Evolutionary conservation across 768 basidiomycete species (phyloP).

Genomic region (Chalciporus pseudorubinellus): DNA sequence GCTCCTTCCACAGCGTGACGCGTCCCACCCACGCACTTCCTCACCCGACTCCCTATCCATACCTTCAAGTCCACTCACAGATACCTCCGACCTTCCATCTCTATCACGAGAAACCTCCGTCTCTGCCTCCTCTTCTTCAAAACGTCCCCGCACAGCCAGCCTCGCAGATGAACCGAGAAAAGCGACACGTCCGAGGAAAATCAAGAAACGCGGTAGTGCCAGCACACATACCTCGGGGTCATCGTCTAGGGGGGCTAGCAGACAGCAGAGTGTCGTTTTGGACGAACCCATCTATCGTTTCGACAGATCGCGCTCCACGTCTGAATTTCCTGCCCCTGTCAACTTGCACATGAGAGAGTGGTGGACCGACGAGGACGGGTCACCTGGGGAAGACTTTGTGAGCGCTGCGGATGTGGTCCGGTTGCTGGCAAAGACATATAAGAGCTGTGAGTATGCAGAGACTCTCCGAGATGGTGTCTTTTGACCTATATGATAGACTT

Average conservation of each 20-base stretch:
- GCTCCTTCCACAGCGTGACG: background rate
- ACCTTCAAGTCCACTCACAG: slow-evolving; percentile 24
- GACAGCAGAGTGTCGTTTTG: slow-evolving; percentile 37
- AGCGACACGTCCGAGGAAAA: slow-evolving; percentile 16
- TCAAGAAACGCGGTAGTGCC: slow-evolving; percentile 24
- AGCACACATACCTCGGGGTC: slow-evolving; percentile 30
- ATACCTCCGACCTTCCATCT: slow-evolving; percentile 17
- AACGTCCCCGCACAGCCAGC: slow-evolving; percentile 20
- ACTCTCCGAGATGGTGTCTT: background rate
- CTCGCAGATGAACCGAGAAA: slow-evolving; percentile 2
- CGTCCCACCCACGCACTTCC: slow-evolving; percentile 10
- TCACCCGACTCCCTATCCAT: slow-evolving; percentile 20
- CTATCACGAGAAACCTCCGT: slow-evolving; percentile 20
- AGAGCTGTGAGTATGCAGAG: slow-evolving; percentile 51
- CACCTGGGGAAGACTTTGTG: slow-evolving; percentile 48
- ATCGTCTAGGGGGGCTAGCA: slow-evolving; percentile 46
- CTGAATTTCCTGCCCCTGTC: slow-evolving; percentile 39
- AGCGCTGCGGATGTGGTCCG: slow-evolving; percentile 67
- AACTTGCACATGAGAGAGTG: slow-evolving; percentile 32
- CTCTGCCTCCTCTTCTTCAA: slow-evolving; percentile 26
- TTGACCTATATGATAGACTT: slow-evolving; percentile 52
- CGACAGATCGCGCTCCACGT: slow-evolving; percentile 66
- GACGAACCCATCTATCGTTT: slow-evolving; percentile 54
- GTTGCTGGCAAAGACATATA: slow-evolving; percentile 63
- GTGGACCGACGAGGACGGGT: slow-evolving; percentile 56